Conservation (phyloP, 2,329 filamentous ascomycete genomes). For the Phyllosticta capitalensis region DNA sequence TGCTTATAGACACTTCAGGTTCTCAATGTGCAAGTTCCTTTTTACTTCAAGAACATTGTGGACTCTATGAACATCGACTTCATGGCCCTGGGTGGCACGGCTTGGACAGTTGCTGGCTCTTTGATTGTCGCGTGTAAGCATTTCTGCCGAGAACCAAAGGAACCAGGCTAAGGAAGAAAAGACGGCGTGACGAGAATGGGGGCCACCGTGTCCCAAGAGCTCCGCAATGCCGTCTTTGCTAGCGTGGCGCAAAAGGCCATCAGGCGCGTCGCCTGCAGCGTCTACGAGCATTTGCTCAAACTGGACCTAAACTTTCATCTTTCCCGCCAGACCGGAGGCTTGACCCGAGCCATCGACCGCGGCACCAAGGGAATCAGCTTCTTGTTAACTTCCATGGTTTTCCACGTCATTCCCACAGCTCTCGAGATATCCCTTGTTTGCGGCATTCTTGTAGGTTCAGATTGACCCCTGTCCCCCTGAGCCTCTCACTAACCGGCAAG, state of each 20-base stretch:
- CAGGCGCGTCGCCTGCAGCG: conserved; percentile 77
- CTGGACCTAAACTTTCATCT: conserved; percentile 92
- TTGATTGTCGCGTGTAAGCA: conserved; percentile 76
- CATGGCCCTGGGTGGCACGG: conserved; percentile 74
- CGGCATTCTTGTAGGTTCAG: conserved; percentile 59
- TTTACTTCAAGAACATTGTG: conserved; percentile 98
- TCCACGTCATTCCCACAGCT: conserved; percentile 88
- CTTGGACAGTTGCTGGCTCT: conserved; percentile 76
- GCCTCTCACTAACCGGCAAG: conserved; percentile 21
- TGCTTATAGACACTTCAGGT: conserved; percentile 35
- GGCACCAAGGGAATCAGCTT: conserved; percentile 99
- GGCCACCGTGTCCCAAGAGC: conserved; percentile 81
- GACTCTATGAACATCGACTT: conserved; percentile 97
- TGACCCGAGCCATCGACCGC: conserved; percentile 89
- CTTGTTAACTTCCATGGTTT: conserved; percentile 93
- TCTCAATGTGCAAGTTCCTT: conserved; percentile 94
- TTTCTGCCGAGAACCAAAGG: background rate
- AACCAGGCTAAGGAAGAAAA: conserved; percentile 21
- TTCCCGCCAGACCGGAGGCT: conserved; percentile 83
- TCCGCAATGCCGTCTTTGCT: conserved; percentile 93
- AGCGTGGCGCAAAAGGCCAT: conserved; percentile 97
- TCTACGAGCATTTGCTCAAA: conserved; percentile 81
- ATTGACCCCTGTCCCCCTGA: background rate
- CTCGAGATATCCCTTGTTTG: conserved; percentile 94
- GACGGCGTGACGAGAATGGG: conserved; percentile 82